Evolutionary conservation across 768 basidiomycete genomes (phyloP), one percentile per base, ranked within the genome.

Genomic region (Pleurotus tuoliensis): DNA sequence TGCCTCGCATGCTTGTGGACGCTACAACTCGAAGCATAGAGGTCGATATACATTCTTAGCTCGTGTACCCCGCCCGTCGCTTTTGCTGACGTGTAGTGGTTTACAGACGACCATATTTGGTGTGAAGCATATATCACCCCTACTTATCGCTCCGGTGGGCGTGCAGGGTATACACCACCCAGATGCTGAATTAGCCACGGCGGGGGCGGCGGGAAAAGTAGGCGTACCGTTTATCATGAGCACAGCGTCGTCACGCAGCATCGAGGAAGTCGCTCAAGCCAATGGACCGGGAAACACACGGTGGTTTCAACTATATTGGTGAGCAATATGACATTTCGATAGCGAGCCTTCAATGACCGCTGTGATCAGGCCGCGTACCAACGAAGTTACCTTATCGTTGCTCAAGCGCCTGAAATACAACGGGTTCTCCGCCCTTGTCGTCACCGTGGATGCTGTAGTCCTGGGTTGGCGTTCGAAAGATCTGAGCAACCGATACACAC

Each of bases 251-350:
- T 75, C 79, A 25, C 80, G 86, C 18, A 81, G 84, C 11, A 86
- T 93, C 56, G 90, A 92, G 65, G 82, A 83, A 45, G 85, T 93
- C 15, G 92, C 84, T 2, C 65, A 76, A 39, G 91, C 82, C 24
- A 90, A 86, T 61, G 87, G 84, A 5, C 71, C 80, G 48, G 82
- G 85, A 0, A 39, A 41, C 41, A 75, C 81, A 30, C 75, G 90
- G 34, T 92, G 89, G 88, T 92, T 81, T 66, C 90, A 92, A 65
- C 77, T 92, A 1, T 92, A 92, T 66, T 89, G 89, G 87, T 86
- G 45, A 57, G 72, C 61, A 7, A 47, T 16, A 55, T 20, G 22
- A 20, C 24, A 12, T 18, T 50, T 38, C 39, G 16, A 7, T 0
- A 22, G 45, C 11, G 46, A n/a, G 22, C 7, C 6, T 22, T 49